Base-by-base conservation (phyloP, 352 stramenopile genomes). In the Phytophthora tentaculata region DNA sequence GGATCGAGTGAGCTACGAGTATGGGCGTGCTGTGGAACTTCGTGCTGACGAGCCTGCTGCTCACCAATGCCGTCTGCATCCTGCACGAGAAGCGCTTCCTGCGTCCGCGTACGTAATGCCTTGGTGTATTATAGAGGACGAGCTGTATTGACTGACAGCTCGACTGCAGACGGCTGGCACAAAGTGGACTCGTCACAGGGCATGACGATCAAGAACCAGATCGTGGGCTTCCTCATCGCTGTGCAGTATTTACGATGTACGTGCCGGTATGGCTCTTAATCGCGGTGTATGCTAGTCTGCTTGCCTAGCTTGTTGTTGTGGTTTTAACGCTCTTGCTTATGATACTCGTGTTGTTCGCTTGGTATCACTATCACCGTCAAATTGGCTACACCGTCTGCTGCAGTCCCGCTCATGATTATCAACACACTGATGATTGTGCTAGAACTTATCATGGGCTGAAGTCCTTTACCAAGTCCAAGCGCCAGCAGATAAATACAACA, bases 21-120 rank as follows among this genome's bases (percentile, higher is more conserved):
- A 96, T 96, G 88, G 84, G 88, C 52, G 86, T 93, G 50, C 73
- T 96, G 57, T 96, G 89, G 89, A 92, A 95, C 73, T 92, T 96
- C 67, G 83, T 96, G 69, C 84, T 95, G 32, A 88, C 89, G 71
- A 95, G 87, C 43, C 69, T 96, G 56, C 58, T 96, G 73, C 85
- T 94, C 53, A 91, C 88, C 7, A 96, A 96, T 71, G 86, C 86
- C 29, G 81, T 96, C 56, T 92, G 87, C 64, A 94, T 96, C 59
- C 77, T 96, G 53, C 84, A 96, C 60, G 89, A 96, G 63, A 94
- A 94, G 80, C 83, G 89, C 51, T 96, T 96, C 70, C 76, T 96
- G 52, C 84, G 87, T 47, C 79, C 82, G 54, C 89, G 88, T 95
- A 84, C 62, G 82, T 87, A 14, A 22, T 20, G 35, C n/a, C 29